These are phyloP conservation scores for Colletotrichum sp. DNA, from an alignment of 2,329 filamentous ascomycete genomes.

Conservation along the genomic window DNA sequence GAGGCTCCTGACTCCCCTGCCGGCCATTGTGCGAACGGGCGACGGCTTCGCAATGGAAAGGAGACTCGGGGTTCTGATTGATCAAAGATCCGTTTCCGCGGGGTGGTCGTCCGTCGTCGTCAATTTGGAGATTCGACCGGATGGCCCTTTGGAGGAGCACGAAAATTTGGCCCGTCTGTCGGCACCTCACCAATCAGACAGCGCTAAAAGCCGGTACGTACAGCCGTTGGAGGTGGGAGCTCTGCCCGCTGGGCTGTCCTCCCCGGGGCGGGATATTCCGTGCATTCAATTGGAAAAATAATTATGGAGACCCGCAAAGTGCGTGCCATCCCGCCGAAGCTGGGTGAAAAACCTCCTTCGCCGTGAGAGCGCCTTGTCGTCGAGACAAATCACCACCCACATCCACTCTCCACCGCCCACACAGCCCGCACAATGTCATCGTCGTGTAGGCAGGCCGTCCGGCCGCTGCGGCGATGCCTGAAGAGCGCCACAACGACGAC, in stretches of 20 bases:
- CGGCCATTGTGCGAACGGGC: conserved; percentile 41
- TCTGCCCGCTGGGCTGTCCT: not conserved
- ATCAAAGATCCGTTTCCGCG: not conserved
- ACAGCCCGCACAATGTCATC: conserved; percentile 51
- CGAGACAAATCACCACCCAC: not conserved
- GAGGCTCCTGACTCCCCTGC: conserved; percentile 55
- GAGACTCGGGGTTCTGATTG: not conserved
- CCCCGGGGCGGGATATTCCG: conserved; percentile 20
- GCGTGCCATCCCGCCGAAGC: conserved; percentile 7
- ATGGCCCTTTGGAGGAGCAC: conserved; percentile 4
- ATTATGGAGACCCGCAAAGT: conserved; percentile 18
- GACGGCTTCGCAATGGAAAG: not conserved
- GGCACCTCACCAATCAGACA: conserved; percentile 14
- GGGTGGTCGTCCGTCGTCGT: conserved; percentile 1
- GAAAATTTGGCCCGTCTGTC: conserved; percentile 22
- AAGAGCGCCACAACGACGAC: conserved; percentile 42
- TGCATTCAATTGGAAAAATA: conserved; percentile 19
- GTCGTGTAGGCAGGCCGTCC: conserved; percentile 62
- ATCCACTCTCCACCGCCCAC: not conserved
- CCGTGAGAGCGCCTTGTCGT: not conserved
- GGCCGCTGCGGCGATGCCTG: conserved; percentile 62
- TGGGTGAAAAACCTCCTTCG: conserved; percentile 11
- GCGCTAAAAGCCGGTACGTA: conserved; percentile 2
- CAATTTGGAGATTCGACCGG: not conserved
- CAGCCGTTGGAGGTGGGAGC: not conserved